Evolutionary conservation across 192 early-diverging fungal genomes (phyloP), one percentile per base, ranked within the genome.

Genomic region (Coemansia guatemalensis): DNA sequence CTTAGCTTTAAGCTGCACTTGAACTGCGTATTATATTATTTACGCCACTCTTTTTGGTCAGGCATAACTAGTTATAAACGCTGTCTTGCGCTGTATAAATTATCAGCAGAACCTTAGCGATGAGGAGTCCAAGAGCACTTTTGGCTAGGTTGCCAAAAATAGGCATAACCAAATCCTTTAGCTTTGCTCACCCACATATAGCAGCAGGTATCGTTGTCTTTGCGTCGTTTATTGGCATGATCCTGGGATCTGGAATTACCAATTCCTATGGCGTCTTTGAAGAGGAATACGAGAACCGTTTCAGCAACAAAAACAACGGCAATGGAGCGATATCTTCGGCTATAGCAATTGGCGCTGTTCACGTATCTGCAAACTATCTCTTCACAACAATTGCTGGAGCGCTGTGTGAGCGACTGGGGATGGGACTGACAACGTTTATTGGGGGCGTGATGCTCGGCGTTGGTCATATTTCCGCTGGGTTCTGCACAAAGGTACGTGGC

Each of bases 261-360:
- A 80, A 80, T 68, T 80, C 77, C 25, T 80, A 80, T 27, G 77
- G 77, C 18, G 56, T 80, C 14, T 80, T 71, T 67, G 77, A 80
- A 22, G 77, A 80, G 23, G 77, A 80, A 24, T 80, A 80, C 29
- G 77, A 80, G 57, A 70, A 71, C 58, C 53, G 53, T 22, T 80
- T 57, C 56, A 80, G 71, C 64, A 70, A 60, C 68, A 67, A 58
- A 49, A 41, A 24, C 7, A 32, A 48, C 3, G 54, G 56, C 5
- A 52, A 52, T 5, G 29, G 26, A 14, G 24, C 44, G 26, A 33
- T 80, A 25, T 80, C 77, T 6, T 59, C 77, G 9, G 77, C 77
- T 7, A 80, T 80, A 5, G 64, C 71, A 30, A 74, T 80, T 23
- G 77, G 71, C 24, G 71, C 77, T 5, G 68, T 74, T 9, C 77